Evolutionary conservation across 192 early-diverging fungal species (phyloP).

Genomic region (Rhizophagus prolifer): DNA sequence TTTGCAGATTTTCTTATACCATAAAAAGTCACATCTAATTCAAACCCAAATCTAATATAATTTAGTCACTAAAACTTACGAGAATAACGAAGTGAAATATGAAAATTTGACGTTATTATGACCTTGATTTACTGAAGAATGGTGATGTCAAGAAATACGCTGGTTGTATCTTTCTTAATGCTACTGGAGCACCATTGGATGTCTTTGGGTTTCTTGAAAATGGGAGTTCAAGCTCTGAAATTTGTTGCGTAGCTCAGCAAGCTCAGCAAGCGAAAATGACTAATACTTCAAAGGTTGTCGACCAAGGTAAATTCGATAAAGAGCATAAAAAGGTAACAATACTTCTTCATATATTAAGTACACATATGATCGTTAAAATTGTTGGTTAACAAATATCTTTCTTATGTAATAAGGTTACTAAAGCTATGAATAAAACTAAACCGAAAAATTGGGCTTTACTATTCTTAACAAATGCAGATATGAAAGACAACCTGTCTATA

Average conservation of each 20-base stretch:
- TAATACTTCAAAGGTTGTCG: too few species aligned
- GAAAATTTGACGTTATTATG: not conserved
- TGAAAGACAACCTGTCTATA: not conserved
- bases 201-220: not conserved
- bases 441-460: not conserved
- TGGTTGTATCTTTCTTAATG: not conserved
- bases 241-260: too few species aligned
- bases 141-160: not conserved
- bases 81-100: slow-evolving; percentile 4
- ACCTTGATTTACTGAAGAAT: slow-evolving; percentile 1
- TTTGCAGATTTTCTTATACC: not conserved
- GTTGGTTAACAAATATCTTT: not conserved
- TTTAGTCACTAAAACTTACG: not conserved
- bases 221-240: not conserved
- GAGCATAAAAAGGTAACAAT: not conserved
- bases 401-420: not conserved
- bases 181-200: not conserved
- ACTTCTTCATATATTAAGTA: not conserved
- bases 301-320: too few species aligned
- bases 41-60: not conserved
- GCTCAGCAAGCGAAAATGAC: too few species aligned
- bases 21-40: not conserved
- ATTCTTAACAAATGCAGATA: slow-evolving; percentile 5
- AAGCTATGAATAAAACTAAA: not conserved
- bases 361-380: not conserved